Base-by-base conservation (phyloP, 805 yeast species). In the Ogataea haglerorum region DNA sequence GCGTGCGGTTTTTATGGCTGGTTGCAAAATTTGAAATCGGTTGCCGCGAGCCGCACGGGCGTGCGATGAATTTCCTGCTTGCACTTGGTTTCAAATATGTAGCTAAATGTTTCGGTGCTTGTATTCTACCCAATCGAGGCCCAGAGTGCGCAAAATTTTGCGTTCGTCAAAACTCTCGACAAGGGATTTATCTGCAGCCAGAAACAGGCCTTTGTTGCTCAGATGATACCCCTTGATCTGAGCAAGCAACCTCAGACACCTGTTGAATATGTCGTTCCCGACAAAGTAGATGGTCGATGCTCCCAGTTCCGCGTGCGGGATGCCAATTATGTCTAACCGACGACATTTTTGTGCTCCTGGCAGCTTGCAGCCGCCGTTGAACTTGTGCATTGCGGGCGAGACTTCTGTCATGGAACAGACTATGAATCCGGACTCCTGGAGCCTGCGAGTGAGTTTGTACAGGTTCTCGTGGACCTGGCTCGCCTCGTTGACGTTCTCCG, bases 221-320 rank as follows among this genome's bases (percentile, higher is more conserved):
- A 78, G 40, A 24, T 53, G 51, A 33, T 48, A 43, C 0, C 72
- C 73, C 37, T 63, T 60, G 19, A 62, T 56, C 14, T 42, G 45
- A 0, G 82, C 82, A 21, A 68, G 50, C 22, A 61, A 48, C 24
- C 83, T 58, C 23, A 75, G 50, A 23, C 61, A 52, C 38, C 80
- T 64, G 52, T 77, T 78, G 53, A 77, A 75, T 17, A 65, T 58
- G 41, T 70, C 72, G 47, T 75, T 71, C 0, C 84, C 84, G 0
- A 78, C 75, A 49, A 75, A 78, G 52, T 78, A 77, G 6, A 78
- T 58, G 50, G 69, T 48, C 0, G 74, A 61, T 0, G 78, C 73
- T 0, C 81, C 83, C 7, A 64, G 49, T 23, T 68, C 65, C 2
- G 52, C 43, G 63, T 73, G 65, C 1, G 74, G 75, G 5, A 72